Percentiles rank a stretch among this genome's conserved stretches.
phyloP scores from a whole-genome alignment of 108 stramenopile genomes.

The Chaetoceros muelleri region DNA sequence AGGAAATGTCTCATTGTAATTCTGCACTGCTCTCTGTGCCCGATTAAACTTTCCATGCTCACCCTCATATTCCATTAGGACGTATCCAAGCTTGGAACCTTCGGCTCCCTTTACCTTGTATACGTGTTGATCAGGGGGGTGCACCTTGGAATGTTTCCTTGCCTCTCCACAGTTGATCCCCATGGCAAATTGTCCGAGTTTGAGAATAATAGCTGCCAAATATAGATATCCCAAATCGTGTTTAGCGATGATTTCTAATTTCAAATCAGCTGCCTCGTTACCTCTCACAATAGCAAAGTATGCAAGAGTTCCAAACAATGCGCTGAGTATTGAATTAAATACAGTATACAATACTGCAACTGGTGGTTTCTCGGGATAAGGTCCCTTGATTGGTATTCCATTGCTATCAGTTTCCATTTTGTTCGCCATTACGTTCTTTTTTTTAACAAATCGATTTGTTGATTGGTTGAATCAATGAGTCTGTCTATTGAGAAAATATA shows the following conservation, averaged over 20 bases:
- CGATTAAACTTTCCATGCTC: slow-evolving; percentile 12
- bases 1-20: slow-evolving; percentile 16
- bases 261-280: slow-evolving; percentile 3
- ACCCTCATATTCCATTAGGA: slow-evolving; percentile 15
- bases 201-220: slow-evolving; percentile 5
- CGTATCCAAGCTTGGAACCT: slow-evolving; percentile 15
- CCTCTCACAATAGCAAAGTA: not conserved
- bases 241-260: slow-evolving; percentile 9
- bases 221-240: slow-evolving; percentile 19
- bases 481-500: too few relatives aligned
- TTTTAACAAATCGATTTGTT: too few relatives aligned
- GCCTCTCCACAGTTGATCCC: slow-evolving; percentile 7
- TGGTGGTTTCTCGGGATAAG: slow-evolving; percentile 3
- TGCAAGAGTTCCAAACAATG: slow-evolving; percentile 2
- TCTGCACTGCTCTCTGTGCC: slow-evolving; percentile 13
- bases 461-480: too few relatives aligned
- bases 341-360: slow-evolving; percentile 11
- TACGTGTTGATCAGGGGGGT: slow-evolving; percentile 17
- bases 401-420: slow-evolving; percentile 14
- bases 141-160: slow-evolving; percentile 10
- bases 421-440: too few relatives aligned
- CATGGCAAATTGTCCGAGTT: slow-evolving; percentile 5
- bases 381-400: slow-evolving; percentile 15
- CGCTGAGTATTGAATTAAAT: slow-evolving; percentile 4
- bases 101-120: slow-evolving; percentile 10